Evolutionary conservation across 352 stramenopile species (phyloP), one percentile per base, ranked within the genome.

Genomic region (Phytophthora nicotianae): DNA sequence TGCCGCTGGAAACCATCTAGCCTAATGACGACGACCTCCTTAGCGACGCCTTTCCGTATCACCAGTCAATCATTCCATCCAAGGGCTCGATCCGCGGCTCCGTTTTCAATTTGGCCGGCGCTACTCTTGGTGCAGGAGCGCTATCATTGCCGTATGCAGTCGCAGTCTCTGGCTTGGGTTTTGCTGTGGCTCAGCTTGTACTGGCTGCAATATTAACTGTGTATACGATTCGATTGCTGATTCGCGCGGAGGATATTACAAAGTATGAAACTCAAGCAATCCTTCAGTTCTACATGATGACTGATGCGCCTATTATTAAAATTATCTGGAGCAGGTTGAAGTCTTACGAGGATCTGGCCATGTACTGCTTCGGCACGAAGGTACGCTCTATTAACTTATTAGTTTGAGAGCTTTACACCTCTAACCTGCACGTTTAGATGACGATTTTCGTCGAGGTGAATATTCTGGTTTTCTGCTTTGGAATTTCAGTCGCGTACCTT

Each of bases 381-480:
- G 81, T 83, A 45, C n/a, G 21, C 4, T 11, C 4, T 14, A 51
- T 10, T 58, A 33, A 13, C 19, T 26, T 27, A n/a, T 40, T 13
- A 5, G 32, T 61, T 0, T 35, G 10, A 27, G 19, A 13, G 26
- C 20, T 7, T 11, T 32, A 10, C 19, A 60, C 33, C 11, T 46
- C 8, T 51, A 20, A 29, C 1, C 1, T 58, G 37, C 41, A 13
- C 23, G 29, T 70, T 45, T 57, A 88, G 78, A 79, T 83, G 46
- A 83, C 81, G n/a, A 83, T 91, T 62, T 93, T 95, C 41, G 84
- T 93, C 47, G 86, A 93, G 58, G 51, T 95, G 41, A 92, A 92
- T 59, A 95, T 95, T 64, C 62, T 95, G 33, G 75, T 91, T 43
- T 95, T 95, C 53, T 93, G 86, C 64, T 95, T 95, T 61, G 84